Percentiles rank a stretch among this genome's conserved stretches.
Evolutionary conservation across 2,329 filamentous ascomycete genomes (phyloP).

Genomic region (Claviceps sp.): DNA sequence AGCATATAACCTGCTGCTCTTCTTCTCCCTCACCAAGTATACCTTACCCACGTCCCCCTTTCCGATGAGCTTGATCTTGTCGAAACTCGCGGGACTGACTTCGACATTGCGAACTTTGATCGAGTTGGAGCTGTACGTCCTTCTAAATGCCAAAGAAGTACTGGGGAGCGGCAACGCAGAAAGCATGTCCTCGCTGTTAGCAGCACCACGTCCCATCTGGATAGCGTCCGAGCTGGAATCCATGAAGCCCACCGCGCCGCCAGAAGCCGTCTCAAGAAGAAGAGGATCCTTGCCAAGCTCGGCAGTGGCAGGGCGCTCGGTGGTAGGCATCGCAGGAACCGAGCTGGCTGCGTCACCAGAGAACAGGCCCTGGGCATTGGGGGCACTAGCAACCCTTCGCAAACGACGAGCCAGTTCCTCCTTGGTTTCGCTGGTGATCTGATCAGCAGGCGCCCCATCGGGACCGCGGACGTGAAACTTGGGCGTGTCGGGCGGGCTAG

Average conservation of each 20-base stretch:
- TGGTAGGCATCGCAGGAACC: constrained; percentile 27
- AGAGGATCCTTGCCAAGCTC: constrained; percentile 77
- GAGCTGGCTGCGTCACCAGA: constrained; percentile 24
- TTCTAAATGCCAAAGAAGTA: constrained; percentile 63
- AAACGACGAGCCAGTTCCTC: constrained; percentile 90
- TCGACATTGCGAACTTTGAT: constrained; percentile 98
- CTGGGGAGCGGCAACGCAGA: constrained; percentile 53
- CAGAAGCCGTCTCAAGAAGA: constrained; percentile 29
- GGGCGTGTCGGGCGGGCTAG: constrained; percentile 84
- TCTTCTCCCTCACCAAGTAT: constrained; percentile 94
- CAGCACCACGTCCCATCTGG: constrained; percentile 21
- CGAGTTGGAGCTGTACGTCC: constrained; percentile 97
- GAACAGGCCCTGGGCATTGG: constrained; percentile 92
- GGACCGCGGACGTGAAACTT: constrained; percentile 59
- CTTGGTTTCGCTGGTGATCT: constrained; percentile 67
- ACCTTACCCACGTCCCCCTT: constrained; percentile 99
- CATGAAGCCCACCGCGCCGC: constrained; percentile 17
- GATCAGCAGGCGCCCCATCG: constrained; percentile 48
- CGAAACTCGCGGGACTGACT: constrained; percentile 87
- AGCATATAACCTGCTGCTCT: constrained; percentile 85
- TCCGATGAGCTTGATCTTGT: constrained; percentile 98
- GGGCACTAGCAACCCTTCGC: constrained; percentile 86
- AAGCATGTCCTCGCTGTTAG: constrained; percentile 37
- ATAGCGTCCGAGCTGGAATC: constrained; percentile 17
- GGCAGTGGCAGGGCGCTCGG: constrained; percentile 66